phyloP scores from a whole-genome alignment of 495 filamentous ascomycete species.

The Neurospora discreta region DNA sequence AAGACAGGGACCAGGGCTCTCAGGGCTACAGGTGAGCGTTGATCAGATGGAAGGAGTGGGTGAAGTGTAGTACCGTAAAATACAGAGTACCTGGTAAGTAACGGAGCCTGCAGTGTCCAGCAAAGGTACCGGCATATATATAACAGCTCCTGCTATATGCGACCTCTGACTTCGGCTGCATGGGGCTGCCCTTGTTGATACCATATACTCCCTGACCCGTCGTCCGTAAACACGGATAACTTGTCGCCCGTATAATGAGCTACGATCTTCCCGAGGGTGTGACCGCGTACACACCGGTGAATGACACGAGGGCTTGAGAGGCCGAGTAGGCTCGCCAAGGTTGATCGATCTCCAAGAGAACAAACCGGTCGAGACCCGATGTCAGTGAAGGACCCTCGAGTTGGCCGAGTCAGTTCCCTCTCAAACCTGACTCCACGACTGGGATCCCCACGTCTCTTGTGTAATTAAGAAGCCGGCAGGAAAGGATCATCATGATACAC shows the following conservation, averaged over 20 bases:
- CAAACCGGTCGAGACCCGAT: not conserved
- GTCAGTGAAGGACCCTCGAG: not conserved
- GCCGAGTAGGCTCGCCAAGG: not conserved
- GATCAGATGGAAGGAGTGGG: conserved; percentile 36
- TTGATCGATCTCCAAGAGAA: not conserved
- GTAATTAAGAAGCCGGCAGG: not conserved
- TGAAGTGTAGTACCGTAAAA: conserved; percentile 5
- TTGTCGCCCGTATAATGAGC: conserved; percentile 5
- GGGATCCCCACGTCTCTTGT: not conserved
- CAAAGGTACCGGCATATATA: conserved; percentile 24
- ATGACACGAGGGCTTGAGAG: not conserved
- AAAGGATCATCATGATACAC: not conserved
- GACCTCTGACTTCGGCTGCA: conserved; percentile 30
- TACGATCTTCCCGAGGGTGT: not conserved
- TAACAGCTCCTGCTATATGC: conserved; percentile 38
- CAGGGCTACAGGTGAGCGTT: conserved; percentile 21
- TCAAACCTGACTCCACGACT: not conserved
- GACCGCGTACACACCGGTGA: conserved; percentile 1
- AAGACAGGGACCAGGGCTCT: conserved; percentile 33
- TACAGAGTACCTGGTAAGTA: conserved; percentile 10
- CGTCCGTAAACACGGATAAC: conserved; percentile 15
- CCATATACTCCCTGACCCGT: conserved; percentile 13
- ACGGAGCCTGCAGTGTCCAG: not conserved
- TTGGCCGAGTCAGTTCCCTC: not conserved
- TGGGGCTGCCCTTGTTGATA: conserved; percentile 25